Evolutionary conservation across 345 rosid genomes (phyloP), one percentile per base, ranked within the genome.

Genomic region (Rubroshorea leprosula): DNA sequence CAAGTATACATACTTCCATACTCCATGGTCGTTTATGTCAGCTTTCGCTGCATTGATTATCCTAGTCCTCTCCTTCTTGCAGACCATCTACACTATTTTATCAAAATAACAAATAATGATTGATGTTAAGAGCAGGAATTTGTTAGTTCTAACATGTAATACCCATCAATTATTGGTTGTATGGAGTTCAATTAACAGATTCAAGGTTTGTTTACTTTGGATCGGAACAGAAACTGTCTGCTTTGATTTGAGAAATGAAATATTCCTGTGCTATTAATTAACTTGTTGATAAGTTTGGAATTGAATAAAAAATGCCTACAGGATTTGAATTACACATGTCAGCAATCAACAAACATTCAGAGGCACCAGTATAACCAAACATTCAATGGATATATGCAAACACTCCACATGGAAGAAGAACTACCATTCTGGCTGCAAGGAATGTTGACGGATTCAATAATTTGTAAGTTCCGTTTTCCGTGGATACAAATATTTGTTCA

Each of bases 21-120:
- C 80, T 26, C 84, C 84, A 15, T 86, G 94, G 94, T 77, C 89
- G 20, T 57, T 57, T 57, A 44, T 57, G 17, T 57, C 61, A 2
- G 61, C 51, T 8, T 44, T 57, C 9, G 61, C 61, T 44, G 61
- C 61, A 15, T 23, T 57, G 39, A 44, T 57, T 17, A 29, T 57
- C n/a, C 51, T 57, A 24, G 19, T 57, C n/a, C 61, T 57, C 12
- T 43, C 61, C 35, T 9, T 44, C 14, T 15, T n/a, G 0, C 61
- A 57, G 24, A 57, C 61, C 35, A 6, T 24, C 21, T 57, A 15
- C 38, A 57, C 61, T 16, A 24, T 44, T 44, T 49, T 19, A 49
- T 7, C 10, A 49, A 20, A 12, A 24, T 13, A n/a, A 13, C 5
- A 14, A 2, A 14, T 44, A 16, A 13, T 44, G 2, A n/a, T n/a